phyloP scores from a whole-genome alignment of 768 basidiomycete species.

The Porphyrellus cyaneotinctus region DNA sequence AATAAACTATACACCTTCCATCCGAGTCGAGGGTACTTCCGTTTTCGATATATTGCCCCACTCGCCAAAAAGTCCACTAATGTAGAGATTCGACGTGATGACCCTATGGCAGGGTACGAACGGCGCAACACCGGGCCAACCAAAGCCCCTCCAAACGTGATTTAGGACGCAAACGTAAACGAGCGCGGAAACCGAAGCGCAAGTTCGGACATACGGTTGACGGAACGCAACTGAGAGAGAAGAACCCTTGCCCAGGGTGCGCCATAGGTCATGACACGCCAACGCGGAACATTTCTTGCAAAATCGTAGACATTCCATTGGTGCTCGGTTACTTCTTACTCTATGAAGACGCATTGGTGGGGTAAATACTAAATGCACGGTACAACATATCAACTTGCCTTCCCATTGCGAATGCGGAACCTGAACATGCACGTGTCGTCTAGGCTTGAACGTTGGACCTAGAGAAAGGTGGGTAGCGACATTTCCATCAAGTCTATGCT shows the following conservation, averaged over 20 bases:
- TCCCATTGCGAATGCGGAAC: slow-evolving; percentile 28
- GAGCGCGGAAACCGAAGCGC: neutral
- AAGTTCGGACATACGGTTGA: neutral
- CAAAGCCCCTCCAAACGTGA: slow-evolving; percentile 52
- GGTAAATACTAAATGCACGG: neutral
- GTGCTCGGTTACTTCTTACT: slow-evolving; percentile 46
- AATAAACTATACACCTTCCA: too few relatives aligned
- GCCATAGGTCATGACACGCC: slow-evolving; percentile 56
- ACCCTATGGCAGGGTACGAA: slow-evolving; percentile 69
- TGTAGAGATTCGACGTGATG: slow-evolving; percentile 53
- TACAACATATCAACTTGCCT: slow-evolving; percentile 13
- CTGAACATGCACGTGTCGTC: too few relatives aligned
- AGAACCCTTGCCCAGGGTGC: slow-evolving; percentile 51
- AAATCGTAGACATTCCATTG: slow-evolving; percentile 64
- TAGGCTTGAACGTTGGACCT: too few relatives aligned
- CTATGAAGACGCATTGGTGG: too few relatives aligned
- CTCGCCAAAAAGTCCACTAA: slow-evolving; percentile 64
- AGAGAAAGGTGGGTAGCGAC: too few relatives aligned
- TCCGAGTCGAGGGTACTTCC: too few relatives aligned
- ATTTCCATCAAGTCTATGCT: too few relatives aligned
- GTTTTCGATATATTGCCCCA: too few relatives aligned
- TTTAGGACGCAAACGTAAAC: neutral
- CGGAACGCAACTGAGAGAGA: slow-evolving; percentile 54
- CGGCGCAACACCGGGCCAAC: slow-evolving; percentile 50
- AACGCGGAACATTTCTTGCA: slow-evolving; percentile 43